Base-by-base conservation (phyloP, 176 grass and related monocot species). In the Oryza punctata region DNA sequence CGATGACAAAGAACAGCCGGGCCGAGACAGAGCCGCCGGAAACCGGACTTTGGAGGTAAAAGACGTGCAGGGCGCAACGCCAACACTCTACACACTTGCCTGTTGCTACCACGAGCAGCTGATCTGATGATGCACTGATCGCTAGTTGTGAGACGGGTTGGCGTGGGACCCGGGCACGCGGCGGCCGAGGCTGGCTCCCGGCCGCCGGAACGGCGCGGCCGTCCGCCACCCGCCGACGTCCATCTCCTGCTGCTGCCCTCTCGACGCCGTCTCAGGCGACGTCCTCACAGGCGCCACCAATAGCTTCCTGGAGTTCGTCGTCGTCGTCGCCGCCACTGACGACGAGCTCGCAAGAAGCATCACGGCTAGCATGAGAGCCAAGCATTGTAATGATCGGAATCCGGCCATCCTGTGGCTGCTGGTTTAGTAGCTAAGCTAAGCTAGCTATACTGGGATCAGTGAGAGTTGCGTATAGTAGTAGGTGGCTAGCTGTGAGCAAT, bases 61-160 rank as follows among this genome's bases (percentile, higher is more conserved):
- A 57, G 0, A 57, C 18, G 52, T 57, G 52, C 52, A 57, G 21
- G 52, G 6, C 52, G 19, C 52, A n/a, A 8, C 52, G 2, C 52
- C 52, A 57, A n/a, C 19, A 9, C 18, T 21, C 18, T n/a, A 57
- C 19, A 57, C 19, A 47, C 59, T 29, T 33, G 43, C 80, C 69
- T 73, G 69, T 3, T 10, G 24, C 28, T 57, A 32, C 32, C 32
- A 33, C 45, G 13, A 27, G 30, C 47, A 10, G 50, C 47, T 33
- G 32, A 4, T n/a, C n/a, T 26, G 9, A 3, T 8, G 37, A 38
- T 38, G 37, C 37, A 38, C 37, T 10, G 57, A 57, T 57, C 57
- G 13, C 43, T 72, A 80, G 85, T 86, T 86, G 70, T 86, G 85
- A 4, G 61, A 75, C 61, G 85, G 85, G 78, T 86, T 86, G 19